Evolutionary conservation across 1,284 basidiomycete species (phyloP).

Genomic region (Ustilago cynodontis): DNA sequence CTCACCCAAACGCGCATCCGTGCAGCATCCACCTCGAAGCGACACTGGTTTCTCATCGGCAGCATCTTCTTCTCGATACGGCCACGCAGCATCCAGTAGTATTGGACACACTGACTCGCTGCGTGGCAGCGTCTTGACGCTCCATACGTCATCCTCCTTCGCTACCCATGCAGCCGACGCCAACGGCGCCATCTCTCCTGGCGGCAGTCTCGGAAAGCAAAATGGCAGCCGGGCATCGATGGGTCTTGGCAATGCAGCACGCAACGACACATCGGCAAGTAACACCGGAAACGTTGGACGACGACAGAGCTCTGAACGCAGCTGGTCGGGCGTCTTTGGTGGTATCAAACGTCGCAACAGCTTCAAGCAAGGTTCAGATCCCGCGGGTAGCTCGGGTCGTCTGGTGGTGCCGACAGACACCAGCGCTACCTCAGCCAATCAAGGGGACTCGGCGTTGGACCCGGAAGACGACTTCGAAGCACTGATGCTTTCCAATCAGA

Average conservation of each 20-base stretch:
- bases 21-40: slow-evolving; percentile 19
- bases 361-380: slow-evolving; percentile 54
- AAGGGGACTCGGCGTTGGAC: slow-evolving; percentile 31
- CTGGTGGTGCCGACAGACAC: slow-evolving; percentile 12
- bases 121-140: slow-evolving; percentile 28
- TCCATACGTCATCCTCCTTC: slow-evolving; percentile 27
- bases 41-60: slow-evolving; percentile 14
- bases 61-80: slow-evolving; percentile 18
- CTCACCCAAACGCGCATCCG: slow-evolving; percentile 37
- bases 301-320: slow-evolving; percentile 46
- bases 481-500: slow-evolving; percentile 59
- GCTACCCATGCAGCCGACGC: slow-evolving; percentile 19
- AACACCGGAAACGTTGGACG: slow-evolving; percentile 25
- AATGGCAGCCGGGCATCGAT: not conserved
- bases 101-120: slow-evolving; percentile 23
- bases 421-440: not conserved
- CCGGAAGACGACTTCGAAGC: slow-evolving; percentile 62
- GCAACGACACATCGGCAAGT: not conserved
- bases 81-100: slow-evolving; percentile 35
- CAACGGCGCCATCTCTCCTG: slow-evolving; percentile 4
- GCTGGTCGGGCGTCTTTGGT: slow-evolving; percentile 53
- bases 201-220: slow-evolving; percentile 12
- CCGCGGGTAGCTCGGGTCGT: slow-evolving; percentile 11
- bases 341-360: slow-evolving; percentile 57
- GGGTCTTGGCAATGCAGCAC: slow-evolving; percentile 3